Evolutionary conservation across 768 basidiomycete genomes (phyloP), one percentile per base, ranked within the genome.

Genomic region (Rhodotorula babjevae): DNA sequence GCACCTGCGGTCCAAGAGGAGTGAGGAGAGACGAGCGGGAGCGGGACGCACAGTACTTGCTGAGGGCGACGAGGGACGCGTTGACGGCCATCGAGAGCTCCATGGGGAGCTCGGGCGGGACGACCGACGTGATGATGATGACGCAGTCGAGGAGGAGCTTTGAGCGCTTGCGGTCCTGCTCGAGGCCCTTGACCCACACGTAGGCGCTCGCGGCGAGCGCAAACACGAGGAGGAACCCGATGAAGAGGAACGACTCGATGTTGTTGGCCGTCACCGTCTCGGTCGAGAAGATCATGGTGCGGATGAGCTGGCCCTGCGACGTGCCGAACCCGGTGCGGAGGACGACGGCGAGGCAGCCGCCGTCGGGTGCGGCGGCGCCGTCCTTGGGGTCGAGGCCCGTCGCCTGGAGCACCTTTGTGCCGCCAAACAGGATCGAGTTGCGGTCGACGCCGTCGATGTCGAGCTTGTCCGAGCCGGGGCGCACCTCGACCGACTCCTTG

Each of bases 271-370:
- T 92, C 31, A 99, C 89, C 11, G 93, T 90, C 78, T 99, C 96
- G 0, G 92, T 93, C 23, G 92, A 93, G 84, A 98, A 99, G 68
- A 99, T 93, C 96, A 98, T 99, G 0, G 96, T 98, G 58, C 95
- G 85, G 46, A 99, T 94, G 47, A 99, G 87, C 81, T 95, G 92
- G 52, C 96, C 96, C 80, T 99, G 96, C 1, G 93, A 88, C 18
- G 96, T 99, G 16, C 96, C 96, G 79, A 98, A 99, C 3, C 96
- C 95, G 21, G 96, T 98, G 67, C 93, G 88, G 55, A 97, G 85
- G 21, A 98, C 93, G 57, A 93, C 84, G 16, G 93, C 94, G 15
- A 96, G 87, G 81, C 93, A 95, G 3, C 95, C 95, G 29, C 87
- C 88, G 79, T 99, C 92, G 8, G 94, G 94, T 0, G 93, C 81